These are phyloP conservation scores for Alternaria burnsii DNA, from an alignment of 2,329 filamentous ascomycete genomes.

Conservation along the genomic window DNA sequence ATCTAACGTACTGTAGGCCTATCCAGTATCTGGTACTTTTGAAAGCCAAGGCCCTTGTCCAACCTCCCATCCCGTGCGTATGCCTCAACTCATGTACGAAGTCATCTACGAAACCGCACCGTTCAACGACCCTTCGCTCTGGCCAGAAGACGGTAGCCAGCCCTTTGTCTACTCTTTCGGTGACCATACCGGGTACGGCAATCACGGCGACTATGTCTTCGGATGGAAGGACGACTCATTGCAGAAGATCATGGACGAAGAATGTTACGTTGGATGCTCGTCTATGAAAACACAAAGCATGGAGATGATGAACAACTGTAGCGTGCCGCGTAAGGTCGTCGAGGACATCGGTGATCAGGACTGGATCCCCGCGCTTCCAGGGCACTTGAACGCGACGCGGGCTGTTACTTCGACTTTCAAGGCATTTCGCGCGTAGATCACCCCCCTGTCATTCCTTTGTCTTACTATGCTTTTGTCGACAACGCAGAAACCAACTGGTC, in stretches of 20 bases:
- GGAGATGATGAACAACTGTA: conserved; percentile 59
- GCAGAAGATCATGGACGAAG: conserved; percentile 53
- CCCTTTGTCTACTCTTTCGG: conserved; percentile 39
- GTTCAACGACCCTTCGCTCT: conserved; percentile 35
- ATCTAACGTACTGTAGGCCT: conserved; percentile 15
- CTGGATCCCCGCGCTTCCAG: conserved; percentile 16
- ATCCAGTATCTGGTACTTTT: conserved; percentile 33
- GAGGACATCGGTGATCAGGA: conserved; percentile 56
- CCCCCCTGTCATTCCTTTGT: background rate
- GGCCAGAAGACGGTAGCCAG: conserved; percentile 44
- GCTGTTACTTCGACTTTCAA: background rate
- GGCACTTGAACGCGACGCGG: conserved; percentile 9
- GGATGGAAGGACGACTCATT: conserved; percentile 61
- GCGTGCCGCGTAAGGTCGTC: conserved; percentile 55
- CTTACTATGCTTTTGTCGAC: background rate
- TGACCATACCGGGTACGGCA: conserved; percentile 58
- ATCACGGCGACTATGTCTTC: conserved; percentile 63
- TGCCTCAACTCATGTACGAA: conserved; percentile 39
- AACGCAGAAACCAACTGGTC: background rate
- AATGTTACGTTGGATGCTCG: conserved; percentile 49
- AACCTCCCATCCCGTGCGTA: conserved; percentile 53
- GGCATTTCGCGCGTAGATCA: background rate
- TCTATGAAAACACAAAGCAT: conserved; percentile 57
- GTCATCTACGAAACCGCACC: conserved; percentile 49
- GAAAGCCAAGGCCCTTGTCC: conserved; percentile 61